Conservation (phyloP, 768 basidiomycete genomes). For the Pleurotus salmoneostramineus region DNA sequence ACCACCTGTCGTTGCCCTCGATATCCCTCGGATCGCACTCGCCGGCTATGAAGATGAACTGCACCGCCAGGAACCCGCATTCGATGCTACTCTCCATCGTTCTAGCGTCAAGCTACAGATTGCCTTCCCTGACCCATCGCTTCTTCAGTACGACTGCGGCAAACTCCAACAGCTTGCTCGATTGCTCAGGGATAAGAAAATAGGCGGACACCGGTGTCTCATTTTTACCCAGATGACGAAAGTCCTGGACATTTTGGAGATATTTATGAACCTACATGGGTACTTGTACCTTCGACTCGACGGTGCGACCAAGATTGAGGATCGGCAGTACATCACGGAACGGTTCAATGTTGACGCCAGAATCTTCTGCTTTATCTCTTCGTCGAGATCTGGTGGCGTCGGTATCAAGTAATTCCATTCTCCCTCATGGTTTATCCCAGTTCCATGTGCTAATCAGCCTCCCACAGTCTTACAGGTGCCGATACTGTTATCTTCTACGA, state of each 20-base stretch:
- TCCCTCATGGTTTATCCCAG: constrained; percentile 12
- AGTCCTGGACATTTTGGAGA: constrained; percentile 91
- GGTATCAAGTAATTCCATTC: constrained; percentile 79
- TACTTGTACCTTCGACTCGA: constrained; percentile 93
- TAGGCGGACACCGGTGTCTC: constrained; percentile 83
- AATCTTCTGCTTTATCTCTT: constrained; percentile 86
- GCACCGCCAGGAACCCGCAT: constrained; percentile 34
- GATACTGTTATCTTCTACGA: constrained; percentile 98
- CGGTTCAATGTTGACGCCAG: constrained; percentile 76
- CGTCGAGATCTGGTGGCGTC: constrained; percentile 77
- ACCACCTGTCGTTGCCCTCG: constrained; percentile 70
- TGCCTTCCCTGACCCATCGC: constrained; percentile 86
- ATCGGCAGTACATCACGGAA: constrained; percentile 89
- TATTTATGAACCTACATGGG: constrained; percentile 89
- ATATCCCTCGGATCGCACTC: constrained; percentile 65
- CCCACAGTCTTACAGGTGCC: constrained; percentile 70
- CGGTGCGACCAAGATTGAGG: constrained; percentile 93
- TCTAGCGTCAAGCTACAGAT: constrained; percentile 83
- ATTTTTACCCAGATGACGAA: constrained; percentile 98
- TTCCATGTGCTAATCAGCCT: constrained; percentile 15
- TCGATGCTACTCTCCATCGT: constrained; percentile 70
- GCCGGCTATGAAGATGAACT: constrained; percentile 29
- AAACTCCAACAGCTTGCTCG: constrained; percentile 85
- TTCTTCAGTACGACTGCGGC: constrained; percentile 94
- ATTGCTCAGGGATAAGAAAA: constrained; percentile 79